phyloP scores from a whole-genome alignment of 1,139 yeast species.

The Geotrichum citri-aurantii region DNA sequence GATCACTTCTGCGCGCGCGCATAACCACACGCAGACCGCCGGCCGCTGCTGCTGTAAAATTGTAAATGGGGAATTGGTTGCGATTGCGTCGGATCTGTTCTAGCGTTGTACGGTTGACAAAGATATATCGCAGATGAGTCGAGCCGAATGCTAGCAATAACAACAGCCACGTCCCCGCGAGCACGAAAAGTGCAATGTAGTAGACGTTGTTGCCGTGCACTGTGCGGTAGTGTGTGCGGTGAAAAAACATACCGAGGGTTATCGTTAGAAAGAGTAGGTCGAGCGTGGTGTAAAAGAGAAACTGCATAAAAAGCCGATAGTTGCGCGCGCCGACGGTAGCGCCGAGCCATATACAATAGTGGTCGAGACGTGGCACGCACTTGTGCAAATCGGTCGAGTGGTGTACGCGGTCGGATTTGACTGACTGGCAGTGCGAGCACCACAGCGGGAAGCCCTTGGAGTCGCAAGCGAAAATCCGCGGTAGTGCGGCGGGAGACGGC shows the following conservation, averaged over 20 bases:
- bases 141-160: slow-evolving; percentile 28
- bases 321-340: slow-evolving; percentile 76
- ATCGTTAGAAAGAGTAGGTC: not conserved
- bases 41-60: slow-evolving; percentile 22
- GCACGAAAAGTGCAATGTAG: slow-evolving; percentile 31
- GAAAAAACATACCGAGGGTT: not conserved
- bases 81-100: slow-evolving; percentile 30
- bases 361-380: slow-evolving; percentile 61
- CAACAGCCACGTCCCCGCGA: slow-evolving; percentile 26
- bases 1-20: slow-evolving; percentile 1
- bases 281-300: not conserved
- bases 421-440: slow-evolving; percentile 65
- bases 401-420: slow-evolving; percentile 87
- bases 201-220: slow-evolving; percentile 17
- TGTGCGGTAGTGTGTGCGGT: not conserved
- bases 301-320: slow-evolving; percentile 44
- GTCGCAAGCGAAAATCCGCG: slow-evolving; percentile 34
- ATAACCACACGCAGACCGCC: slow-evolving; percentile 8
- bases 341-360: slow-evolving; percentile 94
- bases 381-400: slow-evolving; percentile 66
- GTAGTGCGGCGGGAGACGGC: slow-evolving; percentile 29
- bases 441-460: slow-evolving; percentile 48
- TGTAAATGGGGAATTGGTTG: slow-evolving; percentile 29
- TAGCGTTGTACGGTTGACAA: slow-evolving; percentile 33
- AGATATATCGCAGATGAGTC: slow-evolving; percentile 30